These are phyloP conservation scores for Ophiosphaerella korrae DNA, from an alignment of 2,329 filamentous ascomycete species.

Conservation along the genomic window DNA sequence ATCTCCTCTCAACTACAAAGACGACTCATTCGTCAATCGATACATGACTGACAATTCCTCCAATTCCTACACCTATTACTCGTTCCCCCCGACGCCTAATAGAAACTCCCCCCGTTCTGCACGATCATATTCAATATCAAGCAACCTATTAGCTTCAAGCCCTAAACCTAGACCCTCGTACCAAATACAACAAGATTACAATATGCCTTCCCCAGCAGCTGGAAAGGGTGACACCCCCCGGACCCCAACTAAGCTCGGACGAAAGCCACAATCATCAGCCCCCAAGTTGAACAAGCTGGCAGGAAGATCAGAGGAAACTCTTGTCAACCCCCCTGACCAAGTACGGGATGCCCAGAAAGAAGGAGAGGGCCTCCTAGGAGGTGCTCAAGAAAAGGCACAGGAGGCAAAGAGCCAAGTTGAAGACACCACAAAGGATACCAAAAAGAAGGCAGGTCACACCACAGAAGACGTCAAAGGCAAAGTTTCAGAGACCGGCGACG, in stretches of 20 bases:
- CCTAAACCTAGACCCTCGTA: slow-evolving; percentile 39
- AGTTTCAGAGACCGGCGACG: slow-evolving; percentile 53
- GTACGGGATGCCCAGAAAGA: slow-evolving; percentile 14
- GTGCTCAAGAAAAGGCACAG: slow-evolving; percentile 36
- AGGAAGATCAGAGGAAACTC: slow-evolving; percentile 40
- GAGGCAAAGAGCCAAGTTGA: slow-evolving; percentile 45
- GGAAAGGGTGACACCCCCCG: slow-evolving; percentile 56
- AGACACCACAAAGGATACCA: slow-evolving; percentile 46
- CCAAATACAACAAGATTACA: slow-evolving; percentile 37
- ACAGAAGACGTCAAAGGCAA: slow-evolving; percentile 51
- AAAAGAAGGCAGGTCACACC: slow-evolving; percentile 44
- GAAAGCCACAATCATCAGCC: slow-evolving; percentile 49
- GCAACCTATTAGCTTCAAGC: slow-evolving; percentile 40
- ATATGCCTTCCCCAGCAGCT: slow-evolving; percentile 58
- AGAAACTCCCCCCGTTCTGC: slow-evolving; percentile 46
- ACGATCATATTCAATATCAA: slow-evolving; percentile 48
- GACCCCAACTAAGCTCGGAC: slow-evolving; percentile 58
- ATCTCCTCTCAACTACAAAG: slow-evolving; percentile 32
- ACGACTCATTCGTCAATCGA: slow-evolving; percentile 45
- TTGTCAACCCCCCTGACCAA: slow-evolving; percentile 45
- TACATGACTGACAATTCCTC: slow-evolving; percentile 57
- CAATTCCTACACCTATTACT: slow-evolving; percentile 58
- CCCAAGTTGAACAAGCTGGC: slow-evolving; percentile 51
- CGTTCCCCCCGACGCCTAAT: slow-evolving; percentile 57
- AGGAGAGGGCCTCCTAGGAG: slow-evolving; percentile 12